phyloP scores from a whole-genome alignment of 23 red algal species.

The Agarophyton chilense region DNA sequence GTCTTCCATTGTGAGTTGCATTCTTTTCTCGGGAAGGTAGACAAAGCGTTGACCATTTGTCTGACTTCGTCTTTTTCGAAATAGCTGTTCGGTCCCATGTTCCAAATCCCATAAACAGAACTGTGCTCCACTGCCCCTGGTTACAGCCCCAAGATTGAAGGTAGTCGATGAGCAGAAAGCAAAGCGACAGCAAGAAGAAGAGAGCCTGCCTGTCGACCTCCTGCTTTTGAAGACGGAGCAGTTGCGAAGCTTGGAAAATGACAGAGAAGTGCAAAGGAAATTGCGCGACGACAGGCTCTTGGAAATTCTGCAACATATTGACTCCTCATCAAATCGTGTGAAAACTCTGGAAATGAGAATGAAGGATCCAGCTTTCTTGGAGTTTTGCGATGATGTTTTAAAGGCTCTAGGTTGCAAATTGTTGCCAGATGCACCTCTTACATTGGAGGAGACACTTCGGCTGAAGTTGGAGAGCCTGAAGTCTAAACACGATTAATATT shows the following conservation, averaged over 20 bases:
- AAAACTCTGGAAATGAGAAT: constrained; percentile 45
- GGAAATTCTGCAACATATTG: constrained; percentile 28
- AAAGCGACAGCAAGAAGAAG: constrained; percentile 8
- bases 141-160: not conserved
- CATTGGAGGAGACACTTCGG: constrained; percentile 23
- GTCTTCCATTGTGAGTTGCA: constrained; percentile 59
- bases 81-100: constrained; percentile 60
- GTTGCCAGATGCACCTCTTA: not conserved
- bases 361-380: constrained; percentile 60
- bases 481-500: not conserved
- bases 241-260: constrained; percentile 8
- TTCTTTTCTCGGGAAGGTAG: not conserved
- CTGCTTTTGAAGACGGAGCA: constrained; percentile 44
- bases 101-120: constrained; percentile 41
- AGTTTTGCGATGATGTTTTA: constrained; percentile 58
- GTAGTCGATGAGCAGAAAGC: not conserved
- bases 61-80: not conserved
- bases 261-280: constrained; percentile 41
- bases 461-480: not conserved
- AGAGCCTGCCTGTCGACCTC: not conserved
- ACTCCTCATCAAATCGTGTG: constrained; percentile 27
- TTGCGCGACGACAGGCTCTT: constrained; percentile 12
- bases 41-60: not conserved
- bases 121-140: constrained; percentile 9
- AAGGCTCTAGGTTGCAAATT: constrained; percentile 28